Conservation (phyloP, 78 protist genomes). For the Dictyostelium brefeldianum region DNA sequence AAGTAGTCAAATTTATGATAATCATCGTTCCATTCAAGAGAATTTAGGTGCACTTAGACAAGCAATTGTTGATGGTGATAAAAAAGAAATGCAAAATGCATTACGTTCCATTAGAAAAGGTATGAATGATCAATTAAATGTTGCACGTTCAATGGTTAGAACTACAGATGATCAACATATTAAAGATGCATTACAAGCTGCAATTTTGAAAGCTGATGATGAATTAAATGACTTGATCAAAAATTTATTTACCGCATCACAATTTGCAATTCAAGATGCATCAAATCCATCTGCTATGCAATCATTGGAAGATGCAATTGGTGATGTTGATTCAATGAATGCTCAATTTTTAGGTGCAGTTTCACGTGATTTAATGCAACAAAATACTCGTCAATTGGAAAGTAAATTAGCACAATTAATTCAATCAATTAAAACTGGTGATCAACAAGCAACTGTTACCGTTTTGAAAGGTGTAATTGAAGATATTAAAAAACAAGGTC, state of each 20-base stretch:
- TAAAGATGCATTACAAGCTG: conserved; percentile 53
- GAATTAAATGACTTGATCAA: conserved; percentile 6
- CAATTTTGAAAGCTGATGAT: conserved; percentile 58
- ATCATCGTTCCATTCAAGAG: conserved; percentile 16
- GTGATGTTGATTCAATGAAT: conserved; percentile 31
- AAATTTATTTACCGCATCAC: conserved; percentile 24
- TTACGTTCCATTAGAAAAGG: conserved; percentile 41
- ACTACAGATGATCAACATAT: conserved; percentile 37
- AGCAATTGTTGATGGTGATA: conserved; percentile 6
- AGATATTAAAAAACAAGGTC: conserved; percentile 54
- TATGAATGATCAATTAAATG: conserved; percentile 43
- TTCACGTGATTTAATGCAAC: conserved; percentile 18
- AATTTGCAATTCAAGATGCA: conserved; percentile 29
- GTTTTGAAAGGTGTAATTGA: conserved; percentile 49
- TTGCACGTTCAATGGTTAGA: conserved; percentile 40
- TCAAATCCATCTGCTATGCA: conserved; percentile 29
- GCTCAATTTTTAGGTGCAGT: conserved; percentile 48
- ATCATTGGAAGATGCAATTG: conserved; percentile 34
- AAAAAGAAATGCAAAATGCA: conserved; percentile 36
- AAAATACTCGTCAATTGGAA: conserved; percentile 49
- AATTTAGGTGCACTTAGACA: conserved; percentile 39
- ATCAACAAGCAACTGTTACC: conserved; percentile 30
- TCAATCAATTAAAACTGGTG: conserved; percentile 32
- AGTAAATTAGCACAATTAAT: conserved; percentile 43
- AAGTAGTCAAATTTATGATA: conserved; percentile 22